Percentiles rank a stretch among this genome's conserved stretches.
These are phyloP conservation scores for Colletotrichum simmondsii DNA, from an alignment of 2,329 filamentous ascomycete species.

Conservation along the genomic window DNA sequence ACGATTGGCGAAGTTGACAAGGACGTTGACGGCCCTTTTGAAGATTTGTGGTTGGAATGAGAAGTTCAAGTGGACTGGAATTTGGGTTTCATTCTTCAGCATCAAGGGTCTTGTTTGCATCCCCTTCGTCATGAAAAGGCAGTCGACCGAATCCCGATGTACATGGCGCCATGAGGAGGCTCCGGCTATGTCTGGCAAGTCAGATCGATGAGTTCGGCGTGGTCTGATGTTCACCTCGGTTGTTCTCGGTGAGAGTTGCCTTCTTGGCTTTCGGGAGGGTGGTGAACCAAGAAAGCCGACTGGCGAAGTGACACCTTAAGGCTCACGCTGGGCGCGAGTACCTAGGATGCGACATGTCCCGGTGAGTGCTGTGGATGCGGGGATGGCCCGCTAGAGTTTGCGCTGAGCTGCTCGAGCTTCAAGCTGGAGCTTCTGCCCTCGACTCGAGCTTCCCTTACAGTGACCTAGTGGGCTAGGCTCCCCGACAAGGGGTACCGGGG, in stretches of 20 bases:
- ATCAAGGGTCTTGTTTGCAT: neutral
- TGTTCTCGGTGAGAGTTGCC: slow-evolving; percentile 28
- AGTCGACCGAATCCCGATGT: neutral
- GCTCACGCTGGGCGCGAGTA: neutral
- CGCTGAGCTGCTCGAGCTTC: neutral
- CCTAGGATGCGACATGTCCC: slow-evolving; percentile 16
- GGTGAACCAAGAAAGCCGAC: neutral
- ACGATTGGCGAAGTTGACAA: neutral
- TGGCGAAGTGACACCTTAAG: neutral
- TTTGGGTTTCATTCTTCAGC: neutral
- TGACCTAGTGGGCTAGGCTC: neutral
- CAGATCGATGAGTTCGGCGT: slow-evolving; percentile 5
- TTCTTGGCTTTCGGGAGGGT: neutral
- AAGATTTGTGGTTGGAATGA: neutral
- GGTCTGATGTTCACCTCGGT: slow-evolving; percentile 29
- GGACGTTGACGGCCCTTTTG: neutral
- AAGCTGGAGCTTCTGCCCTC: neutral
- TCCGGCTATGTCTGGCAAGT: slow-evolving; percentile 32
- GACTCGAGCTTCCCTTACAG: neutral
- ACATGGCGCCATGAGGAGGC: neutral
- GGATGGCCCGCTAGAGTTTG: neutral
- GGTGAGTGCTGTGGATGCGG: slow-evolving; percentile 27
- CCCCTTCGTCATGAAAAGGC: slow-evolving; percentile 11
- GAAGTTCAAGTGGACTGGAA: neutral
- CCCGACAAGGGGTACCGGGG: slow-evolving; percentile 22